phyloP scores from a whole-genome alignment of 371 early-diverging fungal species.

The Rhizopus delemar region DNA sequence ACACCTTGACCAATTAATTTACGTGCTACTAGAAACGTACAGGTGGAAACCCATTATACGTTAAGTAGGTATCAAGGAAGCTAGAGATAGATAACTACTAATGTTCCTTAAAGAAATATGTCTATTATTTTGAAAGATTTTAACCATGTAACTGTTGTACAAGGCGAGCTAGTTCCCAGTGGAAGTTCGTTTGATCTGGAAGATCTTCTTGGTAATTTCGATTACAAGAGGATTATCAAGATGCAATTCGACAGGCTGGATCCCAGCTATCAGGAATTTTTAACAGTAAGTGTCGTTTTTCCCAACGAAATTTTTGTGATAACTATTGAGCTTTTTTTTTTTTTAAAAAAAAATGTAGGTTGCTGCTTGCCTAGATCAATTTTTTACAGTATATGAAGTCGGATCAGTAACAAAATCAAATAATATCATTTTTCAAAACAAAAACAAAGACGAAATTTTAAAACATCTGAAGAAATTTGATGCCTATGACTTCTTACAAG shows the following conservation, averaged over 20 bases:
- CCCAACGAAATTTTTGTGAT: too few species aligned
- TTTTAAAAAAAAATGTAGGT: slow-evolving; percentile 25
- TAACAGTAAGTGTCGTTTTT: slow-evolving; percentile 34
- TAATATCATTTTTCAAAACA: slow-evolving; percentile 32
- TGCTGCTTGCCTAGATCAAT: slow-evolving; percentile 58
- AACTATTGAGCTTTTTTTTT: background rate
- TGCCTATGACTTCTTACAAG: slow-evolving; percentile 49
- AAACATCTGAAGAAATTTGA: slow-evolving; percentile 43
- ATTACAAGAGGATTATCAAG: slow-evolving; percentile 56
- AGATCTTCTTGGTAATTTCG: slow-evolving; percentile 50
- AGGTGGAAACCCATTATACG: slow-evolving; percentile 59
- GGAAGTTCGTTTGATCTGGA: slow-evolving; percentile 44
- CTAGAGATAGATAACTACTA: background rate
- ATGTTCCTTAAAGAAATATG: slow-evolving; percentile 40
- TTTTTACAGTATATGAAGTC: slow-evolving; percentile 53
- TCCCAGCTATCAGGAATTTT: slow-evolving; percentile 54
- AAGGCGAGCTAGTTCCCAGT: slow-evolving; percentile 51
- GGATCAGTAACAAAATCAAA: slow-evolving; percentile 41
- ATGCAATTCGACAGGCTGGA: slow-evolving; percentile 62
- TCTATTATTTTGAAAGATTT: slow-evolving; percentile 56
- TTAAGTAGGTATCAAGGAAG: slow-evolving; percentile 41
- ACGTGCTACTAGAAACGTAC: slow-evolving; percentile 42
- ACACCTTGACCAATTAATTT: background rate
- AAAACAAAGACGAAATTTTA: slow-evolving; percentile 29
- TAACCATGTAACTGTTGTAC: slow-evolving; percentile 57